Conservation (phyloP, 2,329 filamentous ascomycete species). For the Fusarium sp. region DNA sequence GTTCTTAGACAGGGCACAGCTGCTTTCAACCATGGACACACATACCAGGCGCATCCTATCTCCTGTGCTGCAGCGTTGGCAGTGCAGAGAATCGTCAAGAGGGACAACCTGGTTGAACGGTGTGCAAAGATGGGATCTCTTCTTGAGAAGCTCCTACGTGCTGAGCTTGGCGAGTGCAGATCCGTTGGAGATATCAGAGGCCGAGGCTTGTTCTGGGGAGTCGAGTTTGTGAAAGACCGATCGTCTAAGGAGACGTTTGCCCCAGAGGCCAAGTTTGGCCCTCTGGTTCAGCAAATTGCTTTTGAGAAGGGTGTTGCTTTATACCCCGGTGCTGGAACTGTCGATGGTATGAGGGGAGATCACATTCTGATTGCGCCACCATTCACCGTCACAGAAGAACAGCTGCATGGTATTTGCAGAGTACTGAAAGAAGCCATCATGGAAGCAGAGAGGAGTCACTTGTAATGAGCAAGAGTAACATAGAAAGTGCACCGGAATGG, state of each 20-base stretch:
- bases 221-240: slow-evolving; percentile 61
- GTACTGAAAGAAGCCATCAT: slow-evolving; percentile 27
- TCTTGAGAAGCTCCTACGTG: slow-evolving; percentile 5
- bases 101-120: slow-evolving; percentile 51
- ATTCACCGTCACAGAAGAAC: slow-evolving; percentile 70
- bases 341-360: slow-evolving; percentile 74
- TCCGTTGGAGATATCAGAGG: slow-evolving; percentile 34
- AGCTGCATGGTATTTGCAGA: slow-evolving; percentile 38
- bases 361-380: slow-evolving; percentile 81
- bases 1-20: slow-evolving; percentile 18
- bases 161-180: slow-evolving; percentile 1
- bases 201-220: slow-evolving; percentile 60
- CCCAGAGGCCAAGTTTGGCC: slow-evolving; percentile 46
- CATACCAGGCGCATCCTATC: slow-evolving; percentile 61
- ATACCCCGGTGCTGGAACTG: slow-evolving; percentile 76
- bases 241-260: slow-evolving; percentile 56
- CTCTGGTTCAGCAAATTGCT: slow-evolving; percentile 50
- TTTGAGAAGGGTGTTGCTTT: slow-evolving; percentile 59
- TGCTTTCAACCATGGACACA: slow-evolving; percentile 71
- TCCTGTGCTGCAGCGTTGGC: slow-evolving; percentile 57
- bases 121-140: slow-evolving; percentile 20
- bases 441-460: slow-evolving; percentile 21
- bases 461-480: background rate
- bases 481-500: background rate
- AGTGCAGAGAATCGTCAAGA: slow-evolving; percentile 58